These are phyloP conservation scores for Lactifluus piperatus DNA, from an alignment of 768 basidiomycete genomes.

Conservation along the genomic window DNA sequence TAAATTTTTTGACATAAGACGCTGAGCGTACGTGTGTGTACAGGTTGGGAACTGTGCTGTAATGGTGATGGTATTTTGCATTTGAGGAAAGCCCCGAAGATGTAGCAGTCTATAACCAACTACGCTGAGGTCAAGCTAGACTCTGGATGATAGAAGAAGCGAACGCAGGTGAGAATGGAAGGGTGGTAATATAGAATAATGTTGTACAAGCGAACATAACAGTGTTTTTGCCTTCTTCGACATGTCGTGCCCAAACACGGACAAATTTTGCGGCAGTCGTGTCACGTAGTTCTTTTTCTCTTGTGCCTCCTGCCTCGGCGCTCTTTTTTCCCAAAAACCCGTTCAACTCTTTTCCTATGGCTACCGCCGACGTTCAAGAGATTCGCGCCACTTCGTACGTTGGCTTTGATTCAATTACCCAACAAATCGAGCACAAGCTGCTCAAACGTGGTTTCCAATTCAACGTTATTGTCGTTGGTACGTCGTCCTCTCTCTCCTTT, in stretches of 20 bases:
- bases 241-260: slow-evolving; percentile 7
- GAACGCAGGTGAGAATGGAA: slow-evolving; percentile 6
- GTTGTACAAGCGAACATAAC: slow-evolving; percentile 5
- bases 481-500: slow-evolving; percentile 26
- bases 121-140: not conserved
- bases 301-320: not conserved
- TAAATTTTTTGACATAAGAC: slow-evolving; percentile 3
- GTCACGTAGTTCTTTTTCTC: not conserved
- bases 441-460: slow-evolving; percentile 99
- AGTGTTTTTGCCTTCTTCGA: not conserved
- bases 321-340: not conserved
- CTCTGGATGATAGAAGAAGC: not conserved
- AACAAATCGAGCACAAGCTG: slow-evolving; percentile 98
- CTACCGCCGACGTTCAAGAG: slow-evolving; percentile 40
- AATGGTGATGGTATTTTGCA: slow-evolving; percentile 16
- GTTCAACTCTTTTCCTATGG: slow-evolving; percentile 11
- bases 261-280: slow-evolving; percentile 5
- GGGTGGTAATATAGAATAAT: slow-evolving; percentile 8
- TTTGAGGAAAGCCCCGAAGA: slow-evolving; percentile 9
- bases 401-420: slow-evolving; percentile 96
- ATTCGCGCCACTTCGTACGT: slow-evolving; percentile 91
- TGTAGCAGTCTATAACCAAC: not conserved
- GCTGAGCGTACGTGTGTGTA: slow-evolving; percentile 17
- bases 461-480: slow-evolving; percentile 95
- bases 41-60: slow-evolving; percentile 20